phyloP scores from a whole-genome alignment of 176 grass and related monocot genomes.

The Chrysopogon serrulatus region DNA sequence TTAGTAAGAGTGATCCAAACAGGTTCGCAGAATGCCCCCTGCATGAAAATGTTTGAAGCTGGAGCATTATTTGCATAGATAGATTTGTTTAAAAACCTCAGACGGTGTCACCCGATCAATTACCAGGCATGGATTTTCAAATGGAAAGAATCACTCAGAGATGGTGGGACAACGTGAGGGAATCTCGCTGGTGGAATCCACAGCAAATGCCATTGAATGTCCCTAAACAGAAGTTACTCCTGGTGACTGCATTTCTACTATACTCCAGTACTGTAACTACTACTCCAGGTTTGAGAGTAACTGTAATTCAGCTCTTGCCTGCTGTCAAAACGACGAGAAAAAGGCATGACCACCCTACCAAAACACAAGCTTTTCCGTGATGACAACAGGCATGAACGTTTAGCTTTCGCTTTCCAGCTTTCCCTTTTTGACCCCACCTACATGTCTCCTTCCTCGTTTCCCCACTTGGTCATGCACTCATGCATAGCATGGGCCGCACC shows the following conservation, averaged over 20 bases:
- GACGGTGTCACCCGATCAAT: not conserved
- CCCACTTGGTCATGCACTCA: not conserved
- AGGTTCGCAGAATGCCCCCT: not conserved
- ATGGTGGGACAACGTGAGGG: not conserved
- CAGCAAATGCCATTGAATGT: not conserved
- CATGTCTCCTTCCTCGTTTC: not conserved
- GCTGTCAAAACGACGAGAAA: not conserved
- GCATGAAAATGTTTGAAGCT: not conserved
- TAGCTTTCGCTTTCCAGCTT: not conserved
- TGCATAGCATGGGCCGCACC: not conserved
- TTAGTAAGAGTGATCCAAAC: too few relatives aligned
- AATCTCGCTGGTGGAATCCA: slow-evolving; percentile 4
- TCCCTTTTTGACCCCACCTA: slow-evolving; percentile 13
- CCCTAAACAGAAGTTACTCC: not conserved
- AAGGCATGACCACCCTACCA: not conserved
- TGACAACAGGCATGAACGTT: not conserved
- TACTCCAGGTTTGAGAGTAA: not conserved
- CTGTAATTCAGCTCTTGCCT: not conserved
- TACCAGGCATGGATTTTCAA: not conserved
- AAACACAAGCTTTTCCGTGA: not conserved
- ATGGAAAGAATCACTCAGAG: not conserved
- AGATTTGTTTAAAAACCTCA: not conserved
- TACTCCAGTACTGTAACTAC: not conserved
- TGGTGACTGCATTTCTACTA: not conserved
- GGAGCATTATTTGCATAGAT: too few relatives aligned